Conservation (phyloP, 2,329 filamentous ascomycete species). For the Talaromyces funiculosus region DNA sequence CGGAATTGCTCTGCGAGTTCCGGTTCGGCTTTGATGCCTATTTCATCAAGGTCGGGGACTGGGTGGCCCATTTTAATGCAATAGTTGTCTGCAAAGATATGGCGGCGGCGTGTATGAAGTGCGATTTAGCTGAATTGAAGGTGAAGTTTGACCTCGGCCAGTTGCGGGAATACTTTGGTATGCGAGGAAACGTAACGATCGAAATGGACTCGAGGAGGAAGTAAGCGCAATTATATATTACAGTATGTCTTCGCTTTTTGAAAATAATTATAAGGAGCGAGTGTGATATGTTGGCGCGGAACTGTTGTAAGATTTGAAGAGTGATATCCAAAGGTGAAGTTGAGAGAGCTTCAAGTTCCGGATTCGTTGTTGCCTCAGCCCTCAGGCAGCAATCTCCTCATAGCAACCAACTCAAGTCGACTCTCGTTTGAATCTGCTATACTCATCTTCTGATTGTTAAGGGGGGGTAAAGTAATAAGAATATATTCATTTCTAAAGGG, state of each 20-base stretch:
- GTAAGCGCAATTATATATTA: not conserved
- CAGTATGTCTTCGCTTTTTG: no score
- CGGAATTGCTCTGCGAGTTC: slow-evolving; percentile 59
- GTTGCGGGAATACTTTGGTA: not conserved
- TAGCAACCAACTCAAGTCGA: not conserved
- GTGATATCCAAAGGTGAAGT: not conserved
- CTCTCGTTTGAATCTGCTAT: not conserved
- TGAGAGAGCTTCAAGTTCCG: not conserved
- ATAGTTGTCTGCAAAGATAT: not conserved
- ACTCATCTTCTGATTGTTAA: not conserved
- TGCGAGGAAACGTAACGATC: not conserved
- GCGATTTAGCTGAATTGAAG: not conserved
- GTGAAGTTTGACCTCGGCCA: not conserved
- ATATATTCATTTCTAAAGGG: not conserved
- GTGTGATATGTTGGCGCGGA: not conserved
- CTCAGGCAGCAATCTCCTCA: not conserved
- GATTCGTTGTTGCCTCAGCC: not conserved
- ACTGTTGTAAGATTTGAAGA: not conserved
- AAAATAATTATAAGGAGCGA: not conserved
- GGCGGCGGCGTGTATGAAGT: not conserved
- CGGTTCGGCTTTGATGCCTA: slow-evolving; percentile 60
- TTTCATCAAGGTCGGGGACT: slow-evolving; percentile 37
- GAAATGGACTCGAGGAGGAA: not conserved
- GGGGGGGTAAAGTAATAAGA: not conserved
- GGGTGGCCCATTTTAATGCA: slow-evolving; percentile 31